These are phyloP conservation scores for Amylostereum areolatum DNA, from an alignment of 1,284 basidiomycete genomes.

Conservation along the genomic window DNA sequence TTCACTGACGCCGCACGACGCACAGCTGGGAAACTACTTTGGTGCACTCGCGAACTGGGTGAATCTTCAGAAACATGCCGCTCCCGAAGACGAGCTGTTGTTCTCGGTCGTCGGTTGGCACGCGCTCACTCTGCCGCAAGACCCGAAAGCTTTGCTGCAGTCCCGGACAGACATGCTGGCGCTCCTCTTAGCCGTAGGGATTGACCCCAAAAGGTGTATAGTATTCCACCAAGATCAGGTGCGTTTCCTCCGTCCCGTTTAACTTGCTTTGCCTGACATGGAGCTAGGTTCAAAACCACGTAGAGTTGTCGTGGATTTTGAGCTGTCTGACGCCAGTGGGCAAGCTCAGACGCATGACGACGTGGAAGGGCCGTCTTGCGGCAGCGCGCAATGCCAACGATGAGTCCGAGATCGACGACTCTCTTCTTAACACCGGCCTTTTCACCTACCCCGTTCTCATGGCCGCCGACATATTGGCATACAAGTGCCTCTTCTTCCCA, in stretches of 20 bases:
- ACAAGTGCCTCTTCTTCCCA: conserved; percentile 46
- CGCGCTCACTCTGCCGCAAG: conserved; percentile 86
- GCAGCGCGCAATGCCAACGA: conserved; percentile 68
- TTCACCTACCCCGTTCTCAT: conserved; percentile 93
- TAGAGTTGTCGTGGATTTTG: conserved; percentile 89
- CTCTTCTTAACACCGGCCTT: conserved; percentile 76
- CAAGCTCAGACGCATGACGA: conserved; percentile 85
- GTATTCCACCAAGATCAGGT: conserved; percentile 90
- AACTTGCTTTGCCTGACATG: background rate
- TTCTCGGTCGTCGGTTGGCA: conserved; percentile 93
- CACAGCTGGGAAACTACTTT: conserved; percentile 87
- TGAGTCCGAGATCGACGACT: conserved; percentile 76
- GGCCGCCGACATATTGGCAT: conserved; percentile 88
- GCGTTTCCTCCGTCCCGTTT: conserved; percentile 19
- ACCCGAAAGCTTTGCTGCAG: conserved; percentile 54
- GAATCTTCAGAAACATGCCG: conserved; percentile 60
- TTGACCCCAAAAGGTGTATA: conserved; percentile 73
- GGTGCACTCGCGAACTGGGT: conserved; percentile 91
- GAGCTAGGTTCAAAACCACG: conserved; percentile 72
- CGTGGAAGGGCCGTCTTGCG: conserved; percentile 87
- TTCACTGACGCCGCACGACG: conserved; percentile 5
- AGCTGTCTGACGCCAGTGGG: conserved; percentile 84
- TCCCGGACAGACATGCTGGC: conserved; percentile 81
- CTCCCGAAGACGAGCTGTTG: conserved; percentile 57
- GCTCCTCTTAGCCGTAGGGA: conserved; percentile 77